A percentile compares a stretch with the other conserved stretches of the same genome.
These are phyloP conservation scores for Blastocystis hominis DNA, from an alignment of 352 stramenopile genomes.

Conservation along the genomic window DNA sequence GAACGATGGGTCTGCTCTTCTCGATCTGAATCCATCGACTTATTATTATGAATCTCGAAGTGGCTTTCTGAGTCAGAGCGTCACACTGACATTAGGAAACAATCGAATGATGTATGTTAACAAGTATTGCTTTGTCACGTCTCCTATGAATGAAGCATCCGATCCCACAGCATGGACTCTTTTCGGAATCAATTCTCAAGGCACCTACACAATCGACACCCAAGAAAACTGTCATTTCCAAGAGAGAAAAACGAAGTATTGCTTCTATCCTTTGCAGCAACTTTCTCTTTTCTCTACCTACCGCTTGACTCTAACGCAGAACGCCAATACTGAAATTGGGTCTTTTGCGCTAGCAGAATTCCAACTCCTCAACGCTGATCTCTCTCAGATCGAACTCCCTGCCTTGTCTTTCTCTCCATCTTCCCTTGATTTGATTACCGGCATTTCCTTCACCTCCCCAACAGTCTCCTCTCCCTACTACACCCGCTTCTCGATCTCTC, in stretches of 20 bases:
- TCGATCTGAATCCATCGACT: neutral
- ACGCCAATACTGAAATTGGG: neutral
- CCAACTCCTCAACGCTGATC: neutral
- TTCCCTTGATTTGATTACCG: neutral
- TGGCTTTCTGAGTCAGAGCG: neutral
- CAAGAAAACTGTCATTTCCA: neutral
- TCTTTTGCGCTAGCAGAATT: neutral
- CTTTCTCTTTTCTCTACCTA: neutral
- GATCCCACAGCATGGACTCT: neutral
- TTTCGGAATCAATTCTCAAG: neutral
- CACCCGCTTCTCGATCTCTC: neutral
- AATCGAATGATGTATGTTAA: neutral
- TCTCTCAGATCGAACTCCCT: neutral
- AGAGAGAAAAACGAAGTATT: neutral
- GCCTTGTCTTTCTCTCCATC: neutral
- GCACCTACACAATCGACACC: neutral
- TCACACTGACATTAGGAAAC: neutral
- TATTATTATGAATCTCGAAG: neutral
- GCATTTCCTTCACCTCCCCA: neutral
- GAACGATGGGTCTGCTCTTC: neutral
- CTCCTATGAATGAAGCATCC: neutral
- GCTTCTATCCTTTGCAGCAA: neutral
- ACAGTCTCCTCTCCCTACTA: neutral
- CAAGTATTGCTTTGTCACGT: neutral
- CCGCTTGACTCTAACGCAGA: neutral